Base-by-base conservation (phyloP, 192 early-diverging fungal species). In the Gonapodya prolifera region DNA sequence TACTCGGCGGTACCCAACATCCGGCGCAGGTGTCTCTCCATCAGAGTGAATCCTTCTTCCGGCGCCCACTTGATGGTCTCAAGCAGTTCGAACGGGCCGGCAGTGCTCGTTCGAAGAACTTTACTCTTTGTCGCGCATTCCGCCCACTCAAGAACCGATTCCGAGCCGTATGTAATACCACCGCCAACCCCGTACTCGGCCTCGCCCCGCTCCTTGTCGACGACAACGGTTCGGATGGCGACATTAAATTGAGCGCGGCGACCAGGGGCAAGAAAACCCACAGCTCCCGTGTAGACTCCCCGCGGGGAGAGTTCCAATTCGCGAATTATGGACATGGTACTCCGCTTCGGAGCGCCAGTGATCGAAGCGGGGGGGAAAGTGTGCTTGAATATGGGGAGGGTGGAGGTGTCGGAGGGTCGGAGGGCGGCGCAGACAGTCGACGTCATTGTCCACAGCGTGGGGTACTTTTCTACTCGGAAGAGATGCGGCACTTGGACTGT, bases 331-430 rank as follows among this genome's bases (percentile, higher is more conserved):
- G 92, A 88, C 35, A 94, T 85, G 0, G 94, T 93, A 36, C 97
- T 87, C 2, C 89, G 81, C 80, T 99, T 99, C 1, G 97, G 97
- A 0, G 97, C 97, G 2, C 97, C 97, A 0, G 97, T 99, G 96
- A 99, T 98, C 0, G 95, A 96, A 0, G 95, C 95, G 80, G 35
- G 16, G 0, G 61, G 75, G 30, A 36, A n/a, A 16, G 30, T 28
- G 35, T 79, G 1, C 28, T 33, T 31, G 13, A 76, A 76, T 0
- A 35, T 1, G 35, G 32, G n/a, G 33, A 18, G 28, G 2, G n/a
- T 32, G 31, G 35, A 30, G 1, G 1, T 29, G 32, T 75, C 18
- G 30, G 32, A 75, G 34, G 45, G 75, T 13, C 33, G 23, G 18
- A 0, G 30, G 34, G 23, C 33, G 17, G 91, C 80, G 34, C 76